Evolutionary conservation across 148 eudicot genomes (phyloP), one percentile per base, ranked within the genome.

Genomic region (Vaccinium myrtillus): DNA sequence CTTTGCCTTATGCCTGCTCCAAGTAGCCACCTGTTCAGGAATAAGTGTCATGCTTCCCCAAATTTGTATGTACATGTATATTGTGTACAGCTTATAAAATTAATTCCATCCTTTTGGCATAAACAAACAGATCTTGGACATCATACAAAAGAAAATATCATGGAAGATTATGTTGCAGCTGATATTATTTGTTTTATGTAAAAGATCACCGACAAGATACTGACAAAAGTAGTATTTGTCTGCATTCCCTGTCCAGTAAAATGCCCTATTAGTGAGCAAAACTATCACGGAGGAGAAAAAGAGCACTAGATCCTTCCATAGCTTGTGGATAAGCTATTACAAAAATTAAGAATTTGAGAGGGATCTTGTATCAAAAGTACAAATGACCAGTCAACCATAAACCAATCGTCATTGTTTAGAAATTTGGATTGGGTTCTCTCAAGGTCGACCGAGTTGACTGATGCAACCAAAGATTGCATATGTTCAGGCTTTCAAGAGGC

Each of bases 1-100:
- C 88, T 97, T 95, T 2, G 94, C 93, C 61, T 55, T 85, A 83
- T 97, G 99, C 76, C 90, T 86, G 82, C 88, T 92, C 98, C 99
- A 97, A 67, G 95, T 97, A 51, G 98, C 98, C 82, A 95, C 98
- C 99, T 97, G 89, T 78, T 59, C 56, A 83, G 81, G 49, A 8
- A 32, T n/a, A 59, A 46, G 51, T 25, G 56, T 89, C 27, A 74
- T 82, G 23, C 80, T 75, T 58, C 54, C 30, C 78, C 59, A 53
- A 30, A 51, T 32, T 71, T 15, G 11, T 59, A 36, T 21, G n/a
- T 61, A 21, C 1, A 78, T 14, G 25, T 1, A 56, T 32, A 8
- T 18, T 36, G 50, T 39, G n/a, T 18, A 73, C 51, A 19, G 6
- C 21, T 75, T 75, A 2, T 14, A 53, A 11, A 77, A 77, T 54